Evolutionary conservation across 257 asterid species (phyloP).

Genomic region (Nicotiana knightiana): DNA sequence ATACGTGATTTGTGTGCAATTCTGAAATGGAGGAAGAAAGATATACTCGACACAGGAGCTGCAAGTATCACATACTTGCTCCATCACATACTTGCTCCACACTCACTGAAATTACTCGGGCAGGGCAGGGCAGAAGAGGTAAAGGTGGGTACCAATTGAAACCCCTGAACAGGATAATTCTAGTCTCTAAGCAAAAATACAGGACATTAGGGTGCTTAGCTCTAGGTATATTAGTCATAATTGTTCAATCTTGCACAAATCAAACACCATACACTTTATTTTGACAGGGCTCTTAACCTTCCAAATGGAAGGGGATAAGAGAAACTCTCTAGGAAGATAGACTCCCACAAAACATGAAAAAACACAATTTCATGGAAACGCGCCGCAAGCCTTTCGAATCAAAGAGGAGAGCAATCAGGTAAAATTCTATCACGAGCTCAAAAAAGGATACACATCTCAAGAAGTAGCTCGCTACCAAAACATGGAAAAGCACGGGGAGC

Average conservation of each 20-base stretch:
- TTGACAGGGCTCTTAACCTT: neutral
- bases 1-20: neutral
- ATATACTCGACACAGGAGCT: neutral
- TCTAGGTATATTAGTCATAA: neutral
- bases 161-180: neutral
- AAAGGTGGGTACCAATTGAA: neutral
- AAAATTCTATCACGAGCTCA: neutral
- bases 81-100: neutral
- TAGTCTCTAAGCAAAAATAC: neutral
- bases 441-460: neutral
- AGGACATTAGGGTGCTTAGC: neutral
- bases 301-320: neutral
- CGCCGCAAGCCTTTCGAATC: neutral
- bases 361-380: neutral
- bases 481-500: neutral
- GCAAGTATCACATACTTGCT: neutral
- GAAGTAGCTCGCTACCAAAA: neutral
- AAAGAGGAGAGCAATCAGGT: slow-evolving; percentile 2
- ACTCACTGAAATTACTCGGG: neutral
- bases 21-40: neutral
- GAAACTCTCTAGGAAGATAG: neutral
- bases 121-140: neutral
- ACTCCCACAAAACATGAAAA: neutral
- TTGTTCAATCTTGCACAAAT: neutral
- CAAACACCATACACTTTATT: neutral